Evolutionary conservation across 192 early-diverging fungal genomes (phyloP).

Genomic region (Dissophora ornata): DNA sequence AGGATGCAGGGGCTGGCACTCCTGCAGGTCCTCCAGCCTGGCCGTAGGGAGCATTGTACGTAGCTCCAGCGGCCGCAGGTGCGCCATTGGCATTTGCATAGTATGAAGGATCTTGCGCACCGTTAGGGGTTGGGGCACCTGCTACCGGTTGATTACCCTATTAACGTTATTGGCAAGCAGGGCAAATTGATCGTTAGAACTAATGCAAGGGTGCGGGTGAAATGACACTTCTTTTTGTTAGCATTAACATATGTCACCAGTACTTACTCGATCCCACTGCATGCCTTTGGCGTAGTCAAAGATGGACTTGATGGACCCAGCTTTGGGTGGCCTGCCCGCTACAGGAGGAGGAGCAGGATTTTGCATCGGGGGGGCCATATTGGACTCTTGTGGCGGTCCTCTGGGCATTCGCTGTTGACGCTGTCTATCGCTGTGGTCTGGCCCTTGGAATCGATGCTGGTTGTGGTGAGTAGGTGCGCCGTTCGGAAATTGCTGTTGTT

Average conservation of each 20-base stretch:
- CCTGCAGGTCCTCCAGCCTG: constrained; percentile 10
- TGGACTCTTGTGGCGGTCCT: constrained; percentile 30
- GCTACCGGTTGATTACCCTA: constrained; percentile 34
- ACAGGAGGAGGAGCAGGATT: constrained; percentile 16
- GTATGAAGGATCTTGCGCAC: constrained; percentile 7
- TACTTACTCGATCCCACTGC: constrained; percentile 51
- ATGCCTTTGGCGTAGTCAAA: constrained; percentile 53
- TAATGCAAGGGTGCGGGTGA: no score
- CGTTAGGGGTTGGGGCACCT: constrained; percentile 16
- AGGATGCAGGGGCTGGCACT: constrained; percentile 2
- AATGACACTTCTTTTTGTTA: no score
- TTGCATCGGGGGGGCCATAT: constrained; percentile 23
- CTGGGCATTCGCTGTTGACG: constrained; percentile 23
- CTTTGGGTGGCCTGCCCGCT: constrained; percentile 8
- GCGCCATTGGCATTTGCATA: constrained; percentile 19
- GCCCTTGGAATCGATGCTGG: constrained; percentile 16
- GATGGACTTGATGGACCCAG: constrained; percentile 39
- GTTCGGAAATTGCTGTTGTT: constrained; percentile 17
- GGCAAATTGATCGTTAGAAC: no score
- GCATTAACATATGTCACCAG: background rate
- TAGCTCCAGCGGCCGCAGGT: constrained; percentile 9
- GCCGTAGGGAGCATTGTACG: constrained; percentile 23
- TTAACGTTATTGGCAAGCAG: no score
- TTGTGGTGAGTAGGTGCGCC: constrained; percentile 10
- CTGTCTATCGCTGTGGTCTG: constrained; percentile 21